A percentile compares a stretch with the other conserved stretches of the same genome.
Evolutionary conservation across 116 monocot species (phyloP).

Genomic region (Iris pallida): DNA sequence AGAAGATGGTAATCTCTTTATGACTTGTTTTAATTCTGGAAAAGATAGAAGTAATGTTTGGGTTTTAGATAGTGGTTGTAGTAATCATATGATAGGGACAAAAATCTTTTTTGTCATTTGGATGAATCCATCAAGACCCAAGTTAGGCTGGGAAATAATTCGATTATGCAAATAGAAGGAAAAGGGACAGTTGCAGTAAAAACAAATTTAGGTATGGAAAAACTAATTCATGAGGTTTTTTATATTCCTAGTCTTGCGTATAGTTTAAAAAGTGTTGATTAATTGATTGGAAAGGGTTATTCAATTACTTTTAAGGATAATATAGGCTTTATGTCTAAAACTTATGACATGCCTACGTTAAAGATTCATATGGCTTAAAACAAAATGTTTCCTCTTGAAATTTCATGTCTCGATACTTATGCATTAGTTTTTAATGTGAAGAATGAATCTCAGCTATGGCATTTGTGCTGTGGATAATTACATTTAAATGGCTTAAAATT

Average conservation of each 20-base stretch:
- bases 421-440: too few relatives aligned
- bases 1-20: constrained; percentile 17
- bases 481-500: too few relatives aligned
- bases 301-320: constrained; percentile 7
- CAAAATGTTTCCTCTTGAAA: not conserved
- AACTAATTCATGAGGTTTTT: constrained; percentile 12
- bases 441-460: too few relatives aligned
- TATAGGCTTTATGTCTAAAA: constrained; percentile 3
- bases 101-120: constrained; percentile 11
- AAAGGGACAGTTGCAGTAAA: constrained; percentile 3
- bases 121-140: constrained; percentile 18
- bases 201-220: constrained; percentile 11
- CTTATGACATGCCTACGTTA: not conserved
- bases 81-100: constrained; percentile 26
- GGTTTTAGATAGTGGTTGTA: constrained; percentile 38
- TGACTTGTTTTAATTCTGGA: not conserved
- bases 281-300: constrained; percentile 14
- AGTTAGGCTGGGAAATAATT: constrained; percentile 15
- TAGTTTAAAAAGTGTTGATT: constrained; percentile 16
- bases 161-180: constrained; percentile 10
- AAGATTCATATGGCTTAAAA: not conserved
- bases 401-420: not conserved
- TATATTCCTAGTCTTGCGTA: constrained; percentile 9
- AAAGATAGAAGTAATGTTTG: too few relatives aligned
- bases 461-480: too few relatives aligned